phyloP scores from a whole-genome alignment of 2,329 filamentous ascomycete species.

The Pestalotiopsis fici region DNA sequence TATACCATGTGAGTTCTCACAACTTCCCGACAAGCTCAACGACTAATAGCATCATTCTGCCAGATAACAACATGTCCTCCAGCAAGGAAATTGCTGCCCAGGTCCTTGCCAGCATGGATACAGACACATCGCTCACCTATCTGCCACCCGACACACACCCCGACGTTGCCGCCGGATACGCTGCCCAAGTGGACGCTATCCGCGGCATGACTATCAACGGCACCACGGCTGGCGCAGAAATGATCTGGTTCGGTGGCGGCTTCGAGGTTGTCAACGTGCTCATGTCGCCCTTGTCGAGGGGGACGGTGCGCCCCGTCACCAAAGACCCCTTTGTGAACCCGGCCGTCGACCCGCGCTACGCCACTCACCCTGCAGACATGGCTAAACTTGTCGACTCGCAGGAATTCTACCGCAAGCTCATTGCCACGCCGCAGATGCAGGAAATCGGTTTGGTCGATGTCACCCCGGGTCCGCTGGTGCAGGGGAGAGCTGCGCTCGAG shows the following conservation, averaged over 20 bases:
- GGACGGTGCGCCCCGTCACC: conserved; percentile 22
- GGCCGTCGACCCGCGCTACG: conserved; percentile 23
- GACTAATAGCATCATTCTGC: neutral
- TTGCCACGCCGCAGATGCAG: conserved; percentile 22
- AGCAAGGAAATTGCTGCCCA: neutral
- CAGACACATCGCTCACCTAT: neutral
- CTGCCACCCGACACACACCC: conserved; percentile 1
- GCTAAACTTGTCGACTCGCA: conserved; percentile 23
- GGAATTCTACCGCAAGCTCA: conserved; percentile 19
- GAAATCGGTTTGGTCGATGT: conserved; percentile 19
- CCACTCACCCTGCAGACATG: conserved; percentile 25
- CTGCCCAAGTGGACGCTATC: neutral
- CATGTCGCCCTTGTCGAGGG: conserved; percentile 23
- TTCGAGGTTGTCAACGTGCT: conserved; percentile 18
- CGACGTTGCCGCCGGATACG: conserved; percentile 1
- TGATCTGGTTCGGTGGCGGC: conserved; percentile 19
- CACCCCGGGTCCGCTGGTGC: conserved; percentile 15
- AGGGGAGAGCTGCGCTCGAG: neutral
- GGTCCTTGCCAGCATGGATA: neutral
- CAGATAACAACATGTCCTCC: neutral
- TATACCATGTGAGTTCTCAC: neutral
- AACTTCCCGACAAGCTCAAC: neutral
- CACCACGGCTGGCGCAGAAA: conserved; percentile 18
- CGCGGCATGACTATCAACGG: neutral
- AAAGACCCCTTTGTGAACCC: conserved; percentile 20